Evolutionary conservation across 2,329 filamentous ascomycete genomes (phyloP).

Genomic region (Stachybotrys chartarum): DNA sequence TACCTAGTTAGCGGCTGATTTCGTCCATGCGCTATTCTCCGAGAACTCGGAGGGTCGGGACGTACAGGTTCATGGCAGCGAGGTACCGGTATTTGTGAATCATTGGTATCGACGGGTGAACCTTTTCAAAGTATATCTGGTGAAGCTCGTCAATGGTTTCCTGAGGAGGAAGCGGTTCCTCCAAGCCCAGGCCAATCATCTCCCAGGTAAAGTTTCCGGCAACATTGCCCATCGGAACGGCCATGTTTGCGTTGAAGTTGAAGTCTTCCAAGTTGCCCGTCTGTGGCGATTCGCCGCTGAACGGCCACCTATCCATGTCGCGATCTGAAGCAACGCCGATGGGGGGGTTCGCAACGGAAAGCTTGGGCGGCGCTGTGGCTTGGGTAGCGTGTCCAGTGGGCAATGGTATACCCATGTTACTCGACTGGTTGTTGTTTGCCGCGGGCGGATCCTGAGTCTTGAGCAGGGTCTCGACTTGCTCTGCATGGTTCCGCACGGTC

Average conservation of each 20-base stretch:
- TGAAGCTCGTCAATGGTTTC: conserved; percentile 78
- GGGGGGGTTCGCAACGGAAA: conserved; percentile 34
- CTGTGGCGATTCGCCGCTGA: conserved; percentile 46
- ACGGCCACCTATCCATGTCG: conserved; percentile 49
- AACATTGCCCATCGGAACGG: conserved; percentile 42
- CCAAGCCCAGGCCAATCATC: conserved; percentile 52
- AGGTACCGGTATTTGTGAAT: conserved; percentile 84
- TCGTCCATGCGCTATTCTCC: too few relatives aligned
- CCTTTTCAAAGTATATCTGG: conserved; percentile 82
- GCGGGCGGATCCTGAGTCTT: conserved; percentile 57
- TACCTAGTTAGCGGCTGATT: conserved; percentile 3
- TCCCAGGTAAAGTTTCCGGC: conserved; percentile 71
- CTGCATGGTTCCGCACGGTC: conserved; percentile 29
- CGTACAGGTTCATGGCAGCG: conserved; percentile 76
- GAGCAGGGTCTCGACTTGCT: conserved; percentile 87
- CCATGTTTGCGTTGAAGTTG: conserved; percentile 43
- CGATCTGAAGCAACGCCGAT: conserved; percentile 29
- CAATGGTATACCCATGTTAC: conserved; percentile 20
- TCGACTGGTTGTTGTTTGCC: conserved; percentile 18
- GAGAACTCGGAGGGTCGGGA: background rate
- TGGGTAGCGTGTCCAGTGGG: conserved; percentile 17
- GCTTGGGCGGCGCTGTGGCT: conserved; percentile 18
- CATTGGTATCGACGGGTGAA: conserved; percentile 80
- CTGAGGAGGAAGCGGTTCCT: conserved; percentile 52
- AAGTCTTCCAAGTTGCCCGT: conserved; percentile 46